A percentile compares a stretch with the other conserved stretches of the same genome.
These are phyloP conservation scores for Epichloe brachyelytri DNA, from an alignment of 2,329 filamentous ascomycete genomes.

Conservation along the genomic window DNA sequence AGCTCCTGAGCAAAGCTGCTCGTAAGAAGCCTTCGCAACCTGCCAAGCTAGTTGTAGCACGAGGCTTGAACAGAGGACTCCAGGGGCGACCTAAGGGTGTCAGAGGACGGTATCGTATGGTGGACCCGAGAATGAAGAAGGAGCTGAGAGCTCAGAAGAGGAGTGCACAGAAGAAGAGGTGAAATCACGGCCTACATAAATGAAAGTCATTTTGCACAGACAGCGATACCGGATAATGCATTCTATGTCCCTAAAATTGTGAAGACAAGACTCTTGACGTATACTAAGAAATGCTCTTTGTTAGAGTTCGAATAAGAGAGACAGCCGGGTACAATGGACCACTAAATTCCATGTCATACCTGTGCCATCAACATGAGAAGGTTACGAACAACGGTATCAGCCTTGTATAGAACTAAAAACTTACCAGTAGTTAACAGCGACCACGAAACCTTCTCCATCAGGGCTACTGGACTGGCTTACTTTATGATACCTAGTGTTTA, in stretches of 20 bases:
- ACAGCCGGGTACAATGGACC: slow-evolving; percentile 53
- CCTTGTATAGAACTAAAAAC: slow-evolving; percentile 7
- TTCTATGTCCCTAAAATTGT: neutral
- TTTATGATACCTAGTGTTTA: slow-evolving; percentile 53
- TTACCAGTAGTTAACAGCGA: slow-evolving; percentile 73
- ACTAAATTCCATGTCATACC: slow-evolving; percentile 70
- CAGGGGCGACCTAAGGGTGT: slow-evolving; percentile 79
- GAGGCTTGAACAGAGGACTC: slow-evolving; percentile 71
- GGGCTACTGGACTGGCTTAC: slow-evolving; percentile 57
- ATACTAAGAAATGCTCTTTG: neutral
- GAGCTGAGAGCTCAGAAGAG: slow-evolving; percentile 82
- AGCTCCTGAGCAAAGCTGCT: slow-evolving; percentile 66
- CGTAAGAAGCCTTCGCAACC: slow-evolving; percentile 78
- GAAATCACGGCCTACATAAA: neutral
- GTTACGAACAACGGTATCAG: neutral
- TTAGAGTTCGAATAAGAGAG: slow-evolving; percentile 37
- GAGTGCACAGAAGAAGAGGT: slow-evolving; percentile 44
- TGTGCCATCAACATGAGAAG: slow-evolving; percentile 16
- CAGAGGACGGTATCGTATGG: slow-evolving; percentile 95
- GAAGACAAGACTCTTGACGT: neutral
- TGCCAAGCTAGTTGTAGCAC: slow-evolving; percentile 81
- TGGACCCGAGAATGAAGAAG: slow-evolving; percentile 92
- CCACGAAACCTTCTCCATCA: slow-evolving; percentile 60
- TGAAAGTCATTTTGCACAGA: neutral
- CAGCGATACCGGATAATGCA: slow-evolving; percentile 1